These are phyloP conservation scores for Xylariaceae sp. DNA, from an alignment of 2,329 filamentous ascomycete genomes.

Conservation along the genomic window DNA sequence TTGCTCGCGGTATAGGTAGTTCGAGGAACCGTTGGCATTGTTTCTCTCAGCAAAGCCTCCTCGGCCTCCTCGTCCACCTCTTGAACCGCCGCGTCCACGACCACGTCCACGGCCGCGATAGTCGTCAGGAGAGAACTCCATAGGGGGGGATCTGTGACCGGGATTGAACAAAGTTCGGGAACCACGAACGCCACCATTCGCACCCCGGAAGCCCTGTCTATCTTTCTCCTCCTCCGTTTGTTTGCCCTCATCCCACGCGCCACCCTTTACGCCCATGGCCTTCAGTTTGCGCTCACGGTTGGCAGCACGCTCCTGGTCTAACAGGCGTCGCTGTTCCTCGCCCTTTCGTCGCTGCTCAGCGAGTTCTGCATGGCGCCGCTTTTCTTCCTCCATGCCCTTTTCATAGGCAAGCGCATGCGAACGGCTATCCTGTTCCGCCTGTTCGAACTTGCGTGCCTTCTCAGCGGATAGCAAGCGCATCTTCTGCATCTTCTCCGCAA, in stretches of 20 bases:
- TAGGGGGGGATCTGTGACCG: slow-evolving; percentile 40
- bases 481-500: slow-evolving; percentile 55
- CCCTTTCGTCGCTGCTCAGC: slow-evolving; percentile 46
- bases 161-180: slow-evolving; percentile 31
- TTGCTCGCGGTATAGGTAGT: slow-evolving; percentile 3
- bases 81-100: slow-evolving; percentile 29
- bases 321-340: slow-evolving; percentile 47
- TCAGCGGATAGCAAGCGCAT: slow-evolving; percentile 56
- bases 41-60: slow-evolving; percentile 27
- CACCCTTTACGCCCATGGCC: slow-evolving; percentile 49
- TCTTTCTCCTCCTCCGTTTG: slow-evolving; percentile 38
- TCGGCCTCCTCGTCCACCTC: slow-evolving; percentile 31
- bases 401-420: slow-evolving; percentile 51
- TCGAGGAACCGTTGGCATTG: slow-evolving; percentile 15
- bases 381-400: slow-evolving; percentile 51
- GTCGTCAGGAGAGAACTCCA: slow-evolving; percentile 31
- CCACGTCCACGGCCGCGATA: slow-evolving; percentile 34
- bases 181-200: slow-evolving; percentile 38
- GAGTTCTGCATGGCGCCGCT: slow-evolving; percentile 47
- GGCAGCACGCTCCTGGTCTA: slow-evolving; percentile 55
- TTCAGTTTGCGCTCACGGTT: slow-evolving; percentile 58
- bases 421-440: slow-evolving; percentile 52
- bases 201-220: slow-evolving; percentile 37
- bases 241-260: slow-evolving; percentile 57
- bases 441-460: slow-evolving; percentile 54